A percentile compares a stretch with the other conserved stretches of the same genome.
Conservation (phyloP, 2,329 filamentous ascomycete genomes). For the Aspergillus melleus region DNA sequence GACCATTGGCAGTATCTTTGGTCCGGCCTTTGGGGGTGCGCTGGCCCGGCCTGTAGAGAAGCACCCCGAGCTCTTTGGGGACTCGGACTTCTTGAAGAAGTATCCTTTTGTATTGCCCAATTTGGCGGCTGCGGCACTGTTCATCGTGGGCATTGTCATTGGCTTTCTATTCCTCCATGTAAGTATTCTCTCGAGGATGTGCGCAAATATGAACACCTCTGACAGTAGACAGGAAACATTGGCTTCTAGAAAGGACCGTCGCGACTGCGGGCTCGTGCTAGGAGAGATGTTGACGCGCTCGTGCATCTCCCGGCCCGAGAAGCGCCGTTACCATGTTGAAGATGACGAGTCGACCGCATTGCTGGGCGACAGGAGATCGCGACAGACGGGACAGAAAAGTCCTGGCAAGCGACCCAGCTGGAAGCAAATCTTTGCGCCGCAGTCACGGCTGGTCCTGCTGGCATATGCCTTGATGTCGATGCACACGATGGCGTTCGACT, state of each 20-base stretch:
- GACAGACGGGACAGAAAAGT: constrained; percentile 15
- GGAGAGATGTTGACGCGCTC: constrained; percentile 63
- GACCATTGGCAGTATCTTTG: constrained; percentile 84
- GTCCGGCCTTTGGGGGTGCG: constrained; percentile 82
- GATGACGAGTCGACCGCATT: constrained; percentile 33
- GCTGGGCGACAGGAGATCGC: constrained; percentile 26
- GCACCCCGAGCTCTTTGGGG: constrained; percentile 69
- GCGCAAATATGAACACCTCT: constrained; percentile 44
- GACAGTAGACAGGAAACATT: constrained; percentile 68
- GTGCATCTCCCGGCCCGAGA: constrained; percentile 30
- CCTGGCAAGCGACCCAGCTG: constrained; percentile 43
- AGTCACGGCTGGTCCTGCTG: constrained; percentile 72
- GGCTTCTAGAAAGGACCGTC: constrained; percentile 64
- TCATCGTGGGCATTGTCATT: constrained; percentile 71
- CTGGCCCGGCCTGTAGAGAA: constrained; percentile 78
- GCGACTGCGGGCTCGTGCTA: constrained; percentile 73
- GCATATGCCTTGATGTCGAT: constrained; percentile 79
- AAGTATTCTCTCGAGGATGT: constrained; percentile 3
- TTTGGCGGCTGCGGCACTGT: constrained; percentile 72
- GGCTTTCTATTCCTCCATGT: constrained; percentile 77
- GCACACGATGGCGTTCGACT: constrained; percentile 82
- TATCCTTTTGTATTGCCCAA: constrained; percentile 88
- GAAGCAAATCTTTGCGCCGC: constrained; percentile 68
- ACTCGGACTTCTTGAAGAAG: constrained; percentile 65
- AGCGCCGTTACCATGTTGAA: constrained; percentile 8